Conservation (phyloP, 2,329 filamentous ascomycete species). For the Drechslera avenae region DNA sequence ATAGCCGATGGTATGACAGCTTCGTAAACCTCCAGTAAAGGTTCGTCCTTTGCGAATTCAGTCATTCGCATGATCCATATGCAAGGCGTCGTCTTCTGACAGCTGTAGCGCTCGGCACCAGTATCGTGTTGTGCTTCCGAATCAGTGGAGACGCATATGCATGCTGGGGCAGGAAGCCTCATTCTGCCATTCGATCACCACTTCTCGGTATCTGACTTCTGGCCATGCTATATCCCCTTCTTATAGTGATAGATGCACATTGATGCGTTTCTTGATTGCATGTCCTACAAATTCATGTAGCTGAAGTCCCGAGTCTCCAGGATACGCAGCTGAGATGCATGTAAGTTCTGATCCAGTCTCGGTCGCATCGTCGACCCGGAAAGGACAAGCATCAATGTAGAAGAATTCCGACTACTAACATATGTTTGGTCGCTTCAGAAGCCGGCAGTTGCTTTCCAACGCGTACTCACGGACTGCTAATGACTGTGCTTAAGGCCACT, state of each 20-base stretch:
- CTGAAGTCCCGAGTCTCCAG: background rate
- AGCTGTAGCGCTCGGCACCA: constrained; percentile 3
- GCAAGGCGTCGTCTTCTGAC: constrained; percentile 11
- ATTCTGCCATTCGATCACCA: constrained; percentile 17
- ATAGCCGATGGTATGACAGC: constrained; percentile 7
- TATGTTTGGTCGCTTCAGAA: background rate
- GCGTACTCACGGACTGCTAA: background rate
- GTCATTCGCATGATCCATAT: constrained; percentile 8
- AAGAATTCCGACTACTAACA: background rate
- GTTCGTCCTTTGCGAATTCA: constrained; percentile 1
- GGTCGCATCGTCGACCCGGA: background rate
- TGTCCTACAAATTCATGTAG: background rate
- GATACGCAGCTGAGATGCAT: background rate
- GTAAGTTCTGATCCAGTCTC: background rate
- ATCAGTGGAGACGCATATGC: constrained; percentile 7
- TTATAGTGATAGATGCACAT: constrained; percentile 1
- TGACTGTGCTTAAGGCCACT: background rate
- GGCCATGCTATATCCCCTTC: constrained; percentile 4
- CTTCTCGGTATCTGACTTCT: constrained; percentile 5
- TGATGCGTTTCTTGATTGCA: background rate
- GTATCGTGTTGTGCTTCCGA: constrained; percentile 2
- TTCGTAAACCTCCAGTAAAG: constrained; percentile 3
- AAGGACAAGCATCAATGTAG: background rate
- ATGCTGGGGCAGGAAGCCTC: constrained; percentile 4
- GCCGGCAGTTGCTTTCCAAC: background rate